Conservation (phyloP, 2,329 filamentous ascomycete species). For the Tricladium varicosporioides region DNA sequence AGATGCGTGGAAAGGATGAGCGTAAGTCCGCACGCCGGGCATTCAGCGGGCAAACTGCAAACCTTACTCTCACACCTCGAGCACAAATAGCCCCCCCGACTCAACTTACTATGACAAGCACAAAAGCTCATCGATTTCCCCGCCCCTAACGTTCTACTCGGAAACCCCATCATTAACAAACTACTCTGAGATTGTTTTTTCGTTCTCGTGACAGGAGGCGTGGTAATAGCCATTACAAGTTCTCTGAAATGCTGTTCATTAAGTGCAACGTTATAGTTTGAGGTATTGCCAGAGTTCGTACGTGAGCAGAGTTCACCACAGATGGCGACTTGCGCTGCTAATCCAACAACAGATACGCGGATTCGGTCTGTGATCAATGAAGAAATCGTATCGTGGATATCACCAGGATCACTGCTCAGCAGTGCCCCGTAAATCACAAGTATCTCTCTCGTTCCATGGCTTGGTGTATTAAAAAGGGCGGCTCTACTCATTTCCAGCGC, state of each 20-base stretch:
- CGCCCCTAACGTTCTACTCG: conserved; percentile 75
- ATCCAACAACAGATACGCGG: conserved; percentile 82
- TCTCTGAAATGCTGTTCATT: conserved; percentile 87
- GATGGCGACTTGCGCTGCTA: conserved; percentile 88
- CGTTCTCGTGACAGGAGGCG: conserved; percentile 78
- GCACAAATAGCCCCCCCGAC: conserved; percentile 83
- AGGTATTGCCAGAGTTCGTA: conserved; percentile 78
- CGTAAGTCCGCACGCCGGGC: conserved; percentile 86
- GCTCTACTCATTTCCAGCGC: conserved; percentile 93
- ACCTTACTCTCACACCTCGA: conserved; percentile 87
- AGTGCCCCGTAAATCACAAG: conserved; percentile 90
- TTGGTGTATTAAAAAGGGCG: conserved; percentile 86
- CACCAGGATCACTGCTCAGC: conserved; percentile 85
- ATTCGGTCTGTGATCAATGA: conserved; percentile 79
- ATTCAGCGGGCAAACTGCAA: conserved; percentile 85
- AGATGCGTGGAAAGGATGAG: conserved; percentile 92
- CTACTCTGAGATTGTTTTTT: conserved; percentile 56
- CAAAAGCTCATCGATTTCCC: conserved; percentile 70
- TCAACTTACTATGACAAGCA: conserved; percentile 83
- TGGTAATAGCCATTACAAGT: conserved; percentile 84
- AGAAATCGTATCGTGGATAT: conserved; percentile 87
- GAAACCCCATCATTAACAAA: conserved; percentile 97
- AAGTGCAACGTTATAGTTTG: conserved; percentile 78
- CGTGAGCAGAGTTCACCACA: conserved; percentile 84
- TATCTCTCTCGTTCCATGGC: conserved; percentile 89